These are phyloP conservation scores for Annulohypoxylon truncatum DNA, from an alignment of 2,329 filamentous ascomycete species.

Conservation along the genomic window DNA sequence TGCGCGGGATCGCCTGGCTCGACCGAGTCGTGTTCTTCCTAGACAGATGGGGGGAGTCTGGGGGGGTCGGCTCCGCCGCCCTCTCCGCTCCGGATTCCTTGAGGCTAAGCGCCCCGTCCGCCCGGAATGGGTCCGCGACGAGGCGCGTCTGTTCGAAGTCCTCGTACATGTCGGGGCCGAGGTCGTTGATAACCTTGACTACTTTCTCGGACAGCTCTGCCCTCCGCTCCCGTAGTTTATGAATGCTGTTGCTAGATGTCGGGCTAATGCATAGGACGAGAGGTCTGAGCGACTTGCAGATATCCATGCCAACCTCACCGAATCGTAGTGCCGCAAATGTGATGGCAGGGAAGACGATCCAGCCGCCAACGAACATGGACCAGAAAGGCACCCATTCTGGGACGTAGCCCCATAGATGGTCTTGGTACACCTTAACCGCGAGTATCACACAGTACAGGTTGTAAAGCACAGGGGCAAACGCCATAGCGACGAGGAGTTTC, in stretches of 20 bases:
- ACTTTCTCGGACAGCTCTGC: conserved; percentile 82
- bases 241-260: conserved; percentile 83
- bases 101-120: conserved; percentile 43
- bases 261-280: conserved; percentile 88
- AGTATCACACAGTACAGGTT: conserved; percentile 81
- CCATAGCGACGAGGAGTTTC: conserved; percentile 91
- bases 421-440: conserved; percentile 81
- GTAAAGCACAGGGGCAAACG: conserved; percentile 84
- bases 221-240: conserved; percentile 78
- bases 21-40: conserved; percentile 65
- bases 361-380: conserved; percentile 78
- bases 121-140: conserved; percentile 65
- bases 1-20: conserved; percentile 74
- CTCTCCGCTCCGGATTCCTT: conserved; percentile 50
- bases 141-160: conserved; percentile 87
- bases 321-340: conserved; percentile 95
- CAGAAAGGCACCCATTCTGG: conserved; percentile 85
- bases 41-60: conserved; percentile 49
- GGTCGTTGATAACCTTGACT: conserved; percentile 91
- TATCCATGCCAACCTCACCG: conserved; percentile 99
- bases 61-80: conserved; percentile 45
- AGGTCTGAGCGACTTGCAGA: conserved; percentile 91
- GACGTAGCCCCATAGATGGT: conserved; percentile 84
- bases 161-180: conserved; percentile 96
- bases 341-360: conserved; percentile 84